A percentile compares a stretch with the other conserved stretches of the same genome.
Conservation (phyloP, 2,329 filamentous ascomycete species). For the Sporothrix mexicana region DNA sequence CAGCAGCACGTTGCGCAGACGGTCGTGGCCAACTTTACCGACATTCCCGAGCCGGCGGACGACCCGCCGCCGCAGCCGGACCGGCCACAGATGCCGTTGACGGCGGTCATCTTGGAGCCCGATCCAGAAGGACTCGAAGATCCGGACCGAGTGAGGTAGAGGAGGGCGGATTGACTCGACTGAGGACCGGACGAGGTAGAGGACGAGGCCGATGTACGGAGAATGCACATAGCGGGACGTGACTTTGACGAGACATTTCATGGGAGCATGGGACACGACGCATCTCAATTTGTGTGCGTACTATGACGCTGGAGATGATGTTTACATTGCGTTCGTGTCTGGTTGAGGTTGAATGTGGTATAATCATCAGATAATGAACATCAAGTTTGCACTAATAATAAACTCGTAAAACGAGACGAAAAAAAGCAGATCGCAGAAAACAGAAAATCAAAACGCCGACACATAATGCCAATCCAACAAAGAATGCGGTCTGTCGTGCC, state of each 20-base stretch:
- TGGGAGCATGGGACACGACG: too few relatives aligned
- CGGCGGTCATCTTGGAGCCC: background rate
- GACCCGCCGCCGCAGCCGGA: constrained; percentile 1
- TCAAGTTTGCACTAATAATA: too few relatives aligned
- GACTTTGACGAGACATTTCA: too few relatives aligned
- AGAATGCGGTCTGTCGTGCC: constrained; percentile 29
- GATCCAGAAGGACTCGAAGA: background rate
- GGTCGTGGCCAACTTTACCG: background rate
- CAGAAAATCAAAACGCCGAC: constrained; percentile 34
- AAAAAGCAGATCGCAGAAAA: constrained; percentile 1
- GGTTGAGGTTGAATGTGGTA: constrained; percentile 22
- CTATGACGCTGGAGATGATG: too few relatives aligned
- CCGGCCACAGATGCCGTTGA: constrained; percentile 11
- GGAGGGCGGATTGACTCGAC: too few relatives aligned
- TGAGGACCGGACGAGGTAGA: too few relatives aligned
- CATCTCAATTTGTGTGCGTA: too few relatives aligned
- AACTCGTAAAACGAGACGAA: too few relatives aligned
- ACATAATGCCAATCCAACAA: constrained; percentile 34
- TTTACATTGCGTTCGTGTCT: too few relatives aligned
- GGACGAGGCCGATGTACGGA: too few relatives aligned
- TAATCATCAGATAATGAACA: background rate
- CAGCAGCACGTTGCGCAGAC: background rate
- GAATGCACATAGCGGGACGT: too few relatives aligned
- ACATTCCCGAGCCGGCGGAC: background rate
- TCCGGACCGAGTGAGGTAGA: background rate